Conservation (phyloP, 2,329 filamentous ascomycete species). For the Colletotrichum cuscutae region DNA sequence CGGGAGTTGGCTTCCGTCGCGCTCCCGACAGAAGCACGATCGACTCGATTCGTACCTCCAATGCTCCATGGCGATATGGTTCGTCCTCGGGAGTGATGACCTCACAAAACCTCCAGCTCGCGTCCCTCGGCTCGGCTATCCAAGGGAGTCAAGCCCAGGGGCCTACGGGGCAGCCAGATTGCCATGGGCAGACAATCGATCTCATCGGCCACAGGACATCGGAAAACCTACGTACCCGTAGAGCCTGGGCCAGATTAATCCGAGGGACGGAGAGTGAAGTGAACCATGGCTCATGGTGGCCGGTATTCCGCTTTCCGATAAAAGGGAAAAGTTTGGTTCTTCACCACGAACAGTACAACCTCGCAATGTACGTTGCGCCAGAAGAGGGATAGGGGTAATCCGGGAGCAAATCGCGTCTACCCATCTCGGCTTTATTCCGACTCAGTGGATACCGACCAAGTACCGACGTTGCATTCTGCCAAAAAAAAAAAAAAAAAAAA, state of each 20-base stretch:
- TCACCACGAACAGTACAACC: not conserved
- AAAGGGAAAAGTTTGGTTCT: not conserved
- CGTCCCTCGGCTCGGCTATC: not conserved
- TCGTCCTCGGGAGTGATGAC: not conserved
- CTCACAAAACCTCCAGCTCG: not conserved
- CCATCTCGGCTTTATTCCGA: slow-evolving; percentile 33
- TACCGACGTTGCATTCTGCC: slow-evolving; percentile 27
- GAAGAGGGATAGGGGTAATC: not conserved
- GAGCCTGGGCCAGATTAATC: not conserved
- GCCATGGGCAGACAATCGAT: not conserved
- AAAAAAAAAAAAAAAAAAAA: not conserved
- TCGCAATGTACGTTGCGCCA: not conserved
- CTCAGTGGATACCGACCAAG: slow-evolving; percentile 25
- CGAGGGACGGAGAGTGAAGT: not conserved
- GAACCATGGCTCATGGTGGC: not conserved
- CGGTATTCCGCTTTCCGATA: not conserved
- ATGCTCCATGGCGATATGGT: not conserved
- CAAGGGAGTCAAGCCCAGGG: not conserved
- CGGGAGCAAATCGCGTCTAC: not conserved
- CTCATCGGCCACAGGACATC: not conserved
- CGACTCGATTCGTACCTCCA: too few relatives aligned
- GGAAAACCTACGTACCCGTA: not conserved
- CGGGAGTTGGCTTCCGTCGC: not conserved
- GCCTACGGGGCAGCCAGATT: not conserved
- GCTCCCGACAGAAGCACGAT: not conserved